Conservation (phyloP, 768 basidiomycete genomes). For the Leccinum arenicola region DNA sequence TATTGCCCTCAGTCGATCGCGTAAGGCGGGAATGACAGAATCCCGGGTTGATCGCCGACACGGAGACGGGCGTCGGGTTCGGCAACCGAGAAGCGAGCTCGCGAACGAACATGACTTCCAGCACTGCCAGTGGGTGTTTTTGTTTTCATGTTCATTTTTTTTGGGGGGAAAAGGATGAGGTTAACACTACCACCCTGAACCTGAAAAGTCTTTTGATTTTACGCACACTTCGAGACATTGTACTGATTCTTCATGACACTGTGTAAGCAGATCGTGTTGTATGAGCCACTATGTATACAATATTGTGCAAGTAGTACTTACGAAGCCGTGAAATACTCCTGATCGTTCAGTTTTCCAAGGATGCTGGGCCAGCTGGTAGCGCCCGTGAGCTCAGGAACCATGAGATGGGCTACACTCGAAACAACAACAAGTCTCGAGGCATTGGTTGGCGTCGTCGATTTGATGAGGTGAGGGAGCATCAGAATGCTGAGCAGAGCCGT, state of each 20-base stretch:
- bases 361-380: conserved; percentile 23
- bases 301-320: conserved; percentile 8
- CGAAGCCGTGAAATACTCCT: conserved; percentile 27
- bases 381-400: conserved; percentile 9
- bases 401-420: conserved; percentile 29
- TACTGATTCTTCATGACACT: conserved; percentile 28
- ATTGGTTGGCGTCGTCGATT: conserved; percentile 22
- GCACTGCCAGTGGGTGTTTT: conserved; percentile 15
- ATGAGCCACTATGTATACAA: not conserved
- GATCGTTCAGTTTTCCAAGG: conserved; percentile 26
- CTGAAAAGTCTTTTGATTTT: not conserved
- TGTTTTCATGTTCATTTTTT: not conserved
- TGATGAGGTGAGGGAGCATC: conserved; percentile 35
- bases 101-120: conserved; percentile 36
- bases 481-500: conserved; percentile 34
- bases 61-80: conserved; percentile 24
- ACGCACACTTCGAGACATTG: conserved; percentile 27
- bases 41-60: conserved; percentile 35
- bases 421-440: conserved; percentile 31
- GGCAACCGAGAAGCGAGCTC: conserved; percentile 34
- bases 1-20: conserved; percentile 14
- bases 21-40: conserved; percentile 33
- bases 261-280: not conserved
- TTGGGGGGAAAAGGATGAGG: not conserved
- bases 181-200: not conserved